Evolutionary conservation across 306 rosid genomes (phyloP).

Genomic region (Vachellia pachyceras): DNA sequence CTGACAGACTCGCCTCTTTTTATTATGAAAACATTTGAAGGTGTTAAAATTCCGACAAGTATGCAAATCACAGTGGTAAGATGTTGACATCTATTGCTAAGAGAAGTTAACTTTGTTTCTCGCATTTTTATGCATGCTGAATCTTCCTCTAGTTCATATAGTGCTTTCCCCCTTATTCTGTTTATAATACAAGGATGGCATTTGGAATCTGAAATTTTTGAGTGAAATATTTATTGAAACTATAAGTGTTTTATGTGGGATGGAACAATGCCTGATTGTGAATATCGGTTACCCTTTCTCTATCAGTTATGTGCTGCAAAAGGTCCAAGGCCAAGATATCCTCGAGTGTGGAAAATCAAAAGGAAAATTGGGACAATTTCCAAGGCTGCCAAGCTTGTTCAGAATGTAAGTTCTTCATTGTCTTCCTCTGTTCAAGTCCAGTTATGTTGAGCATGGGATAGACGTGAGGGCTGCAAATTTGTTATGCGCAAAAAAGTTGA

Average conservation of each 20-base stretch:
- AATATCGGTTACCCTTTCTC: neutral
- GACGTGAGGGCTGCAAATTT: slow-evolving; percentile 2
- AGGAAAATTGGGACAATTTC: slow-evolving; percentile 84
- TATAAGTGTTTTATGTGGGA: neutral
- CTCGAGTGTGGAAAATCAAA: slow-evolving; percentile 88
- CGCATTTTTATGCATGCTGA: neutral
- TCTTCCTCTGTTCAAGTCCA: slow-evolving; percentile 1
- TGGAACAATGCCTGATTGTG: neutral
- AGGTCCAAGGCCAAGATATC: slow-evolving; percentile 94
- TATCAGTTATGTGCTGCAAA: slow-evolving; percentile 84
- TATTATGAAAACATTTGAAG: no score
- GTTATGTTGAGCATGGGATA: slow-evolving; percentile 4
- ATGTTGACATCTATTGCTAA: slow-evolving; percentile 16
- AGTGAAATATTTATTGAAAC: neutral
- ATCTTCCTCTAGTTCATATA: neutral
- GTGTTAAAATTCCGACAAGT: slow-evolving; percentile 41
- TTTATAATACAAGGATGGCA: neutral
- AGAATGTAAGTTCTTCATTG: slow-evolving; percentile 58
- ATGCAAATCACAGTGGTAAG: slow-evolving; percentile 68
- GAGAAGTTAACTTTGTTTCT: neutral
- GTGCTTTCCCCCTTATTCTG: neutral
- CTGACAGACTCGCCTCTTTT: slow-evolving; percentile 58
- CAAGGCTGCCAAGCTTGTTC: slow-evolving; percentile 80
- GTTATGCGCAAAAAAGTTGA: neutral
- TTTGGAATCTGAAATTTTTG: slow-evolving; percentile 1